These are phyloP conservation scores for Sodiomyces alkalinus DNA, from an alignment of 2,329 filamentous ascomycete genomes.

Conservation along the genomic window DNA sequence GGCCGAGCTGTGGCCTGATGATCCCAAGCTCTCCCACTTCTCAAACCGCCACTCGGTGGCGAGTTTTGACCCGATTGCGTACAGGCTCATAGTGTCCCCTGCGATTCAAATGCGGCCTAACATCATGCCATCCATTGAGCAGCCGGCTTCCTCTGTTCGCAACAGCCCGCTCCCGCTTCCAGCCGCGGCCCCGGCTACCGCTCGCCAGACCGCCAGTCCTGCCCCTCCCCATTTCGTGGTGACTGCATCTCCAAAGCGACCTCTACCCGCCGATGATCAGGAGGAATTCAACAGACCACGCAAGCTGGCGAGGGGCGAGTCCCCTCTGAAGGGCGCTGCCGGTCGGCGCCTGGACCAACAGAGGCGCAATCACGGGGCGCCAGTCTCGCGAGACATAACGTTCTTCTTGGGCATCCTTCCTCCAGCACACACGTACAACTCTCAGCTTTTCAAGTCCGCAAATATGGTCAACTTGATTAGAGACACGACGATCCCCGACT, in stretches of 20 bases:
- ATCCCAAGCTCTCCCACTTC: conserved; percentile 63
- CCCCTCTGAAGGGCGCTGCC: conserved; percentile 81
- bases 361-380: conserved; percentile 45
- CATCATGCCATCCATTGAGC: conserved; percentile 38
- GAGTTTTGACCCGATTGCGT: conserved; percentile 66
- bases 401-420: conserved; percentile 62
- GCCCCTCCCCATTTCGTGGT: conserved; percentile 27
- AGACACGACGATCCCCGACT: conserved; percentile 50
- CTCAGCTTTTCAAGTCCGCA: conserved; percentile 52
- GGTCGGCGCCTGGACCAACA: conserved; percentile 74
- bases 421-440: conserved; percentile 54
- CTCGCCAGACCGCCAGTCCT: conserved; percentile 23
- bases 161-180: conserved; percentile 22
- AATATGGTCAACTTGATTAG: conserved; percentile 61
- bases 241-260: conserved; percentile 44
- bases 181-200: not conserved
- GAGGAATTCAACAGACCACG: conserved; percentile 58
- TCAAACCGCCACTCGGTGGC: conserved; percentile 57
- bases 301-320: conserved; percentile 79
- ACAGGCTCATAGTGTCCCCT: conserved; percentile 74
- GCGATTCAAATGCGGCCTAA: conserved; percentile 60
- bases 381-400: conserved; percentile 56
- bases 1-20: conserved; percentile 82
- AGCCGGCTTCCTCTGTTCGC: conserved; percentile 25
- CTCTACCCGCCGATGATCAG: conserved; percentile 54